These are phyloP conservation scores for Verticillium tricorpus DNA, from an alignment of 2,329 filamentous ascomycete species.

Conservation along the genomic window DNA sequence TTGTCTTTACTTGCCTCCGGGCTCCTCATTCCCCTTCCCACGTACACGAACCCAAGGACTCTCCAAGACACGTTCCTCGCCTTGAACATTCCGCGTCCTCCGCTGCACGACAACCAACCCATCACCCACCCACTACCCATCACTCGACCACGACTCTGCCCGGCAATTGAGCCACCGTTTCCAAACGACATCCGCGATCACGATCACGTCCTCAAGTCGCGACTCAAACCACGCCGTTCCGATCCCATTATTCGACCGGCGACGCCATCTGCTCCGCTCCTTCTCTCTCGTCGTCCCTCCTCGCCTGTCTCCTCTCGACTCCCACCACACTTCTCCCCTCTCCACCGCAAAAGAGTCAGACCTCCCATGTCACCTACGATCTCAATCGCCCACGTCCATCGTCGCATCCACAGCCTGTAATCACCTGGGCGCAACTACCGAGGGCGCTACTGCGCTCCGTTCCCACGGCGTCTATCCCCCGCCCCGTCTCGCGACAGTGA, in stretches of 20 bases:
- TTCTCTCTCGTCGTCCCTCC: neutral
- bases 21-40: constrained; percentile 6
- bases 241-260: neutral
- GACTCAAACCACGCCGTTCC: neutral
- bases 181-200: neutral
- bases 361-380: neutral
- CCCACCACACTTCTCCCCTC: neutral
- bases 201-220: neutral
- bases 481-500: neutral
- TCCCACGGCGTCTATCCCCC: neutral
- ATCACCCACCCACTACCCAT: neutral
- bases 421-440: neutral
- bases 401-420: neutral
- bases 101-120: neutral
- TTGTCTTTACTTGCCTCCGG: neutral
- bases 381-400: neutral
- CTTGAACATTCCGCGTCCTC: neutral
- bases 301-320: neutral
- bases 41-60: neutral
- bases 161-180: neutral
- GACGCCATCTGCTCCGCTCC: neutral
- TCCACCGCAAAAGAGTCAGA: neutral
- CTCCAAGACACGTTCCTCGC: neutral
- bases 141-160: neutral
- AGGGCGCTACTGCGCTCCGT: constrained; percentile 2